Conservation (phyloP, 768 basidiomycete species). For the Mycena floridula region DNA sequence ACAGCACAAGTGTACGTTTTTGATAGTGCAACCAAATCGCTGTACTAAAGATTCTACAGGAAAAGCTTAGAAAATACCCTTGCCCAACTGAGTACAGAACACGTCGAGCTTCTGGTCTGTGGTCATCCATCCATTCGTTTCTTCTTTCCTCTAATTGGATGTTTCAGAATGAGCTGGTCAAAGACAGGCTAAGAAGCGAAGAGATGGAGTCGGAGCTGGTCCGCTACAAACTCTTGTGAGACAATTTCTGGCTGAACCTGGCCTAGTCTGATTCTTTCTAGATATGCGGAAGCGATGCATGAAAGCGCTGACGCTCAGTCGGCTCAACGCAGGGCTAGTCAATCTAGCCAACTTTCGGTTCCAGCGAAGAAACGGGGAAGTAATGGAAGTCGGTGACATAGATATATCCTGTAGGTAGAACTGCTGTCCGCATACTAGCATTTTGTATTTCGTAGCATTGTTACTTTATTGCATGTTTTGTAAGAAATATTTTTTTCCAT, state of each 20-base stretch:
- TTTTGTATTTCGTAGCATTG: not conserved
- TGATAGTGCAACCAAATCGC: slow-evolving; percentile 6
- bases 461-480: not conserved
- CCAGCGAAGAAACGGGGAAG: slow-evolving; percentile 4
- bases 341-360: too few relatives aligned
- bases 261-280: slow-evolving; percentile 11
- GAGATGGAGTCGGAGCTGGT: slow-evolving; percentile 93
- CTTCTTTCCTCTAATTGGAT: not conserved
- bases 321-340: slow-evolving; percentile 54
- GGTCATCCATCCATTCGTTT: not conserved
- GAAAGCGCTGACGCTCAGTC: slow-evolving; percentile 67
- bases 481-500: not conserved
- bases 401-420: not conserved
- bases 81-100: slow-evolving; percentile 76
- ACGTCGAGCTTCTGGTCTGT: slow-evolving; percentile 67
- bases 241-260: slow-evolving; percentile 4
- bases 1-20: slow-evolving; percentile 71
- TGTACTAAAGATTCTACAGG: slow-evolving; percentile 33
- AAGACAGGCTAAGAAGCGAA: slow-evolving; percentile 81
- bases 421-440: not conserved
- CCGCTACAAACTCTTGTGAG: slow-evolving; percentile 86
- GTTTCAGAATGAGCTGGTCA: slow-evolving; percentile 92
- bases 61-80: slow-evolving; percentile 76
- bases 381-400: not conserved
- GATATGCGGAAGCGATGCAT: slow-evolving; percentile 74